Evolutionary conservation across 2,329 filamentous ascomycete genomes (phyloP), one percentile per base, ranked within the genome.

Genomic region (Biscogniauxia mediterranea): DNA sequence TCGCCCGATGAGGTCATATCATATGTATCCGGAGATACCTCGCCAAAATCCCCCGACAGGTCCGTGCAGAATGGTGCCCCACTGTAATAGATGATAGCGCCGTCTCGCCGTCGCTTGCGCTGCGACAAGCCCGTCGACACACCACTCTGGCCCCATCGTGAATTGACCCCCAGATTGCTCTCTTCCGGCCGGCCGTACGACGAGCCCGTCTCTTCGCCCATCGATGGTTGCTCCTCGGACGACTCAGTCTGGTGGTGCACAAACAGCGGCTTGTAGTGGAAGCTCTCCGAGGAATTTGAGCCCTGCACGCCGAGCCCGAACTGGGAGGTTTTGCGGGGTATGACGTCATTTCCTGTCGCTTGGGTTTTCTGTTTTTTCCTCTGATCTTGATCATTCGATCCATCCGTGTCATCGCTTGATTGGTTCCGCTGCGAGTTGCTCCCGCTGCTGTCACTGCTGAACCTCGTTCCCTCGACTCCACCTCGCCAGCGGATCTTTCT

Each of bases 71-170:
- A 96, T 0, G 85, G 85, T 1, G 89, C 89, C 25, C 89, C 90
- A 62, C 84, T 91, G 73, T 94, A 96, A 71, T 93, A 96, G 19
- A 94, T 92, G 66, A 96, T 89, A 1, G 90, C 87, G 8, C 91
- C 92, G 61, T 90, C 86, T 13, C 86, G 81, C 0, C 80, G 82
- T 25, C 83, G 83, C 72, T 83, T 85, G 69, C 70, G 81, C 73
- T 70, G 77, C 60, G 75, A 85, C 69, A 65, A 53, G 28, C 78
- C 79, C 63, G 57, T 59, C 23, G 68, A 72, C 19, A 67, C 56
- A 58, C 70, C 67, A 60, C 80, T 82, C 38, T 77, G 74, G 15
- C 73, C 78, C 77, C 78, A 82, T 55, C 77, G 72, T 0, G 82
- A 84, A 17, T 78, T 70, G 52, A 71, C 79, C 1, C 76, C 80